Evolutionary conservation across 2,329 filamentous ascomycete species (phyloP).

Genomic region (Ophiocordyceps robertsii): DNA sequence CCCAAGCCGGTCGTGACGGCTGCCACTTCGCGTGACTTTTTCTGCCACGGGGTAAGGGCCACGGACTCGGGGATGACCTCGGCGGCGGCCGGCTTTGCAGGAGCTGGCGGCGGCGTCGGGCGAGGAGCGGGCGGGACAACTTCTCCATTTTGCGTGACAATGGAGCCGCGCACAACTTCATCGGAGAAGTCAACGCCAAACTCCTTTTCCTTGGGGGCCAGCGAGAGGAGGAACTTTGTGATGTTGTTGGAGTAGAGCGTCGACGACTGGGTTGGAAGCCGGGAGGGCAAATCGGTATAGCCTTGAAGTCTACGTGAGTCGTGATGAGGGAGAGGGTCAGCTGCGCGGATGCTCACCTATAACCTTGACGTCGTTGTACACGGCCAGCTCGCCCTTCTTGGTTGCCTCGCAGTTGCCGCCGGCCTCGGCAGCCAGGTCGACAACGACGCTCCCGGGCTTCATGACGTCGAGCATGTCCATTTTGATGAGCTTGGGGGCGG

Average conservation of each 20-base stretch:
- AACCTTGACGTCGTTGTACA: slow-evolving; percentile 67
- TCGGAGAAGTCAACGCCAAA: slow-evolving; percentile 73
- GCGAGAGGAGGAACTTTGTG: slow-evolving; percentile 74
- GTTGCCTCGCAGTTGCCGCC: slow-evolving; percentile 83
- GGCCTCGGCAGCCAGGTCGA: slow-evolving; percentile 77
- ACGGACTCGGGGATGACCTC: slow-evolving; percentile 40
- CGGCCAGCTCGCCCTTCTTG: slow-evolving; percentile 54
- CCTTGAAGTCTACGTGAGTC: slow-evolving; percentile 24
- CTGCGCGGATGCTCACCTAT: slow-evolving; percentile 45
- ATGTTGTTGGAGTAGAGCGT: slow-evolving; percentile 92
- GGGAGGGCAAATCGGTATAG: slow-evolving; percentile 78
- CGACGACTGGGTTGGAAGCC: slow-evolving; percentile 77
- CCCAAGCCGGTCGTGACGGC: slow-evolving; percentile 68
- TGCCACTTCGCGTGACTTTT: slow-evolving; percentile 61
- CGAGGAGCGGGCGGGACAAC: slow-evolving; percentile 65
- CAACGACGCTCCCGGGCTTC: slow-evolving; percentile 81
- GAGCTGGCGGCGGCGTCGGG: slow-evolving; percentile 42
- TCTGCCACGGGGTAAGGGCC: slow-evolving; percentile 70
- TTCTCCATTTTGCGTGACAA: slow-evolving; percentile 67
- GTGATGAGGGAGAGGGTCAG: background rate
- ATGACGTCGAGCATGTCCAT: slow-evolving; percentile 69
- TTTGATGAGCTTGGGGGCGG: slow-evolving; percentile 73
- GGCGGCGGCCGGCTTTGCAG: slow-evolving; percentile 24
- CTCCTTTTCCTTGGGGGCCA: slow-evolving; percentile 62
- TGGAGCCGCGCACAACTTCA: slow-evolving; percentile 74